phyloP scores from a whole-genome alignment of 768 basidiomycete genomes.

The Hericium rajendrae region DNA sequence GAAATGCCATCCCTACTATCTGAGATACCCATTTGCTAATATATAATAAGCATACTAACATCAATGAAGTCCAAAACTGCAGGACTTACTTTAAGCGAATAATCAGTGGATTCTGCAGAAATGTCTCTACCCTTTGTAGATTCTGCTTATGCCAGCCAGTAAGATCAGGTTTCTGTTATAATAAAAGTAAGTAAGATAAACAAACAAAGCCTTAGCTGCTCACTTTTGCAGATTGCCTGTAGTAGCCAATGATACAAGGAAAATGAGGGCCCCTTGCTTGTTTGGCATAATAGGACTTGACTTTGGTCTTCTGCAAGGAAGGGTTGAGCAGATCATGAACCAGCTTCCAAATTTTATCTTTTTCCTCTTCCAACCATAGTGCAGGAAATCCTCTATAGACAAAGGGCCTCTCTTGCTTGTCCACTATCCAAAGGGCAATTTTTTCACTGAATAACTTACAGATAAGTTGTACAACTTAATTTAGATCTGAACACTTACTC shows the following conservation, averaged over 20 bases:
- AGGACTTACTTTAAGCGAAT: background rate
- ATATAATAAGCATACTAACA: background rate
- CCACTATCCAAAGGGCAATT: background rate
- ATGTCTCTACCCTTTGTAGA: background rate
- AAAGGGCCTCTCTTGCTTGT: background rate
- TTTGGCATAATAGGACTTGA: background rate
- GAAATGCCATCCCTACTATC: background rate
- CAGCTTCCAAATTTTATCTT: background rate
- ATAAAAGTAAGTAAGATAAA: background rate
- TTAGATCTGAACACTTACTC: background rate
- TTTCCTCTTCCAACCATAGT: background rate
- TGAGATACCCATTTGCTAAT: background rate
- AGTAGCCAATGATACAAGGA: constrained; percentile 63
- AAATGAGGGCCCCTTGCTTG: constrained; percentile 13
- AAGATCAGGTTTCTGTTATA: background rate
- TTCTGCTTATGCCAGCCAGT: background rate
- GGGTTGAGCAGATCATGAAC: background rate
- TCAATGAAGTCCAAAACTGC: background rate
- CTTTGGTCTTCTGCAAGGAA: background rate
- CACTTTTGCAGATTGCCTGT: background rate
- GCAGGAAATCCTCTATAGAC: background rate
- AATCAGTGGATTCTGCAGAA: background rate
- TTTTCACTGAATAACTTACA: background rate
- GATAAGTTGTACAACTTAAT: background rate
- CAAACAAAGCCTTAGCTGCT: background rate